phyloP scores from a whole-genome alignment of 139 green algal genomes.

The Chlamydomonas eustigma region DNA sequence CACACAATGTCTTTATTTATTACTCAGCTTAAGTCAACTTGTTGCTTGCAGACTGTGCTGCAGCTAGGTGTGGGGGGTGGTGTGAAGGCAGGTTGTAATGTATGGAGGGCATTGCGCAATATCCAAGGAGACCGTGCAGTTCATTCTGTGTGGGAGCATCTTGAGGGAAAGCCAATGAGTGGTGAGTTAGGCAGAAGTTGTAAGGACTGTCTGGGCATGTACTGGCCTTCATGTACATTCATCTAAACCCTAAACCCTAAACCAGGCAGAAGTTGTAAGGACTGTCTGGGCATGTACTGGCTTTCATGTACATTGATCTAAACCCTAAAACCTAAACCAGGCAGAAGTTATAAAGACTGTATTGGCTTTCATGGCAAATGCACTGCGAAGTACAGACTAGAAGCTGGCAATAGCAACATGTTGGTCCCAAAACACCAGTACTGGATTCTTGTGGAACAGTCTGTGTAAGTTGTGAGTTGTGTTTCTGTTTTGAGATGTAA shows the following conservation, averaged over 20 bases:
- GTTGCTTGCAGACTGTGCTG: slow-evolving; percentile 18
- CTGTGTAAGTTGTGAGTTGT: too few species aligned
- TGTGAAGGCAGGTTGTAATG: slow-evolving; percentile 54
- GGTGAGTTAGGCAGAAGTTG: background rate
- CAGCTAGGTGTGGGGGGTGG: slow-evolving; percentile 55
- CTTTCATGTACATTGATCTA: too few species aligned
- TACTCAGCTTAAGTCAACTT: background rate
- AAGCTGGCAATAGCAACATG: too few species aligned
- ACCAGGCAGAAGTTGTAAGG: background rate
- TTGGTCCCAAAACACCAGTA: too few species aligned
- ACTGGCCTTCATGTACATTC: too few species aligned
- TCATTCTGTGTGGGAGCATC: slow-evolving; percentile 2
- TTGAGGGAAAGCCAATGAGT: background rate
- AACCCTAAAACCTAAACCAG: slow-evolving; percentile 3
- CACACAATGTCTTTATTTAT: too few species aligned
- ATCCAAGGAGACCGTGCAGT: slow-evolving; percentile 7
- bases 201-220: background rate
- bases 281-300: background rate
- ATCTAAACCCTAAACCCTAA: slow-evolving; percentile 5
- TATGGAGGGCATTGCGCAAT: slow-evolving; percentile 47
- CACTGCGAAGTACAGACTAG: too few species aligned
- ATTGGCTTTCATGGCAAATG: too few species aligned
- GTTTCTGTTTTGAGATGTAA: slow-evolving; percentile 32
- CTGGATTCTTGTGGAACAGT: too few species aligned
- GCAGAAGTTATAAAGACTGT: background rate